Conservation (phyloP, 2,329 filamentous ascomycete genomes). For the Aspergillus pseudotamarii region DNA sequence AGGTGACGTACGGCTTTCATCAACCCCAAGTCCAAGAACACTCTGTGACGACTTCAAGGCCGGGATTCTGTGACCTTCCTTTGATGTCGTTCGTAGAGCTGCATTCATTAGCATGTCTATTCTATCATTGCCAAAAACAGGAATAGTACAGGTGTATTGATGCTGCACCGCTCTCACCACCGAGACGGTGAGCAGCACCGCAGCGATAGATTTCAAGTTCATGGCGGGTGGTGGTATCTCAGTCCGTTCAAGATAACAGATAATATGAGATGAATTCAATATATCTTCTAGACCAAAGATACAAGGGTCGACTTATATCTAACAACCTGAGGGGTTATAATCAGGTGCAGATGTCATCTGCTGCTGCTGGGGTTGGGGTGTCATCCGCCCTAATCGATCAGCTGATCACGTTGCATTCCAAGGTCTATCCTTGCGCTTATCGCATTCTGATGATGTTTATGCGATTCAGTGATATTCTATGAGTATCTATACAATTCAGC, state of each 20-base stretch:
- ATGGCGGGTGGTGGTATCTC: not conserved
- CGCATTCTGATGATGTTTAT: not conserved
- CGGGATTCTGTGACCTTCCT: not conserved
- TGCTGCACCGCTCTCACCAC: not conserved
- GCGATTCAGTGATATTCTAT: not conserved
- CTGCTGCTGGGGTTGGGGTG: not conserved
- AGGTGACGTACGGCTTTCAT: not conserved
- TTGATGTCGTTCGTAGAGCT: not conserved
- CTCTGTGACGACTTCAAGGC: not conserved
- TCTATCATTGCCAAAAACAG: rapidly evolving
- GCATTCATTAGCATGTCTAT: not conserved
- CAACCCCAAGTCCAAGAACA: not conserved
- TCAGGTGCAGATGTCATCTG: not conserved
- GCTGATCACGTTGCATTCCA: not conserved
- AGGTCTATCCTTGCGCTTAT: not conserved
- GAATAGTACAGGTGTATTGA: not conserved
- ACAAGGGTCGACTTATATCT: not conserved
- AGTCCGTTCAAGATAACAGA: not conserved
- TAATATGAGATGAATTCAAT: not conserved
- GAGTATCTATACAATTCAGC: rapidly evolving
- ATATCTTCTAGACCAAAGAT: not conserved
- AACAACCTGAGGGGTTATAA: too few relatives aligned
- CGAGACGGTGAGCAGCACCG: not conserved
- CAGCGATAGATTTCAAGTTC: not conserved
- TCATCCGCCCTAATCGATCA: not conserved